phyloP scores from a whole-genome alignment of 768 basidiomycete genomes.

The Tulasnella sp. region DNA sequence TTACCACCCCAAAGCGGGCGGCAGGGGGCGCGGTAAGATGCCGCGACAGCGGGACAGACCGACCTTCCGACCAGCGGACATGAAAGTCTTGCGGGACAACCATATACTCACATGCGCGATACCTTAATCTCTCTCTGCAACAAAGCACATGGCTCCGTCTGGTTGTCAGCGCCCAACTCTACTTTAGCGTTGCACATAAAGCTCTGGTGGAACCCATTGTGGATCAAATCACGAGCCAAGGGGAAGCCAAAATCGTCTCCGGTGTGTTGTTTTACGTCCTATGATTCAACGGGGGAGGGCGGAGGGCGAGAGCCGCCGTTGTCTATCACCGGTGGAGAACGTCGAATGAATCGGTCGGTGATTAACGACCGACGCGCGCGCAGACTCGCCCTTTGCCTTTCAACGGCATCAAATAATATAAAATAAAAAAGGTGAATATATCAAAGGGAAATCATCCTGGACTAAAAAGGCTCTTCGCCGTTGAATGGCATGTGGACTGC shows the following conservation, averaged over 20 bases:
- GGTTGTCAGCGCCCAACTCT: background rate
- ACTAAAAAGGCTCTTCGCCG: background rate
- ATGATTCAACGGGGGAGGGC: background rate
- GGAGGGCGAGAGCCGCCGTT: background rate
- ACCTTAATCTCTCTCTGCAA: background rate
- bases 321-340: background rate
- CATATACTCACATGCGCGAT: background rate
- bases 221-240: background rate
- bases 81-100: background rate
- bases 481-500: background rate
- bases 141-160: background rate
- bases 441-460: background rate
- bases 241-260: background rate
- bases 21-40: background rate
- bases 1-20: background rate
- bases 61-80: background rate
- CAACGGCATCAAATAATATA: background rate
- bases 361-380: constrained; percentile 1
- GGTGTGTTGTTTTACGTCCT: constrained; percentile 10
- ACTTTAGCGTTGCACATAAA: background rate
- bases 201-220: background rate
- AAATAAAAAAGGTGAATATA: background rate
- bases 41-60: background rate
- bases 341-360: constrained; percentile 2
- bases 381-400: background rate